Evolutionary conservation across 139 green algal species (phyloP).

Genomic region (Closterium sp.): DNA sequence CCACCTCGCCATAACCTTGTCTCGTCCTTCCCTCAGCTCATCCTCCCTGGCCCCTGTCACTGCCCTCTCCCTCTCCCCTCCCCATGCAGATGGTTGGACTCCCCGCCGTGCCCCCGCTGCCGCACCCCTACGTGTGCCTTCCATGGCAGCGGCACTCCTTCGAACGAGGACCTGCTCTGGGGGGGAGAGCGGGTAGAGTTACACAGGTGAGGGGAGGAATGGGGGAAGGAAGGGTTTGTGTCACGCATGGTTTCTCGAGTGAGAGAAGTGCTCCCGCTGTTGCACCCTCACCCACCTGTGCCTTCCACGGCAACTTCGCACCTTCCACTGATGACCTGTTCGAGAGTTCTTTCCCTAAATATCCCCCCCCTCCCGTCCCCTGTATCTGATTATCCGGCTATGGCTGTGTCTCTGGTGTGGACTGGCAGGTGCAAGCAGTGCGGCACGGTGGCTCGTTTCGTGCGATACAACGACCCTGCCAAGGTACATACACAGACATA

Average conservation of each 20-base stretch:
- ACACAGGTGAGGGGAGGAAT: background rate
- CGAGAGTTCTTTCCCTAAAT: too few species aligned
- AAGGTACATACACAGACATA: too few species aligned
- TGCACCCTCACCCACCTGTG: too few species aligned
- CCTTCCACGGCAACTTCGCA: too few species aligned
- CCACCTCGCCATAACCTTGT: too few species aligned
- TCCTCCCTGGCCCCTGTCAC: background rate
- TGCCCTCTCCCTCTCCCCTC: background rate
- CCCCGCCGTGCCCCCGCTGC: slow-evolving; percentile 6
- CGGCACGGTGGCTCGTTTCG: background rate
- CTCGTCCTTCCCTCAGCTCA: background rate
- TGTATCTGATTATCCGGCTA: too few species aligned
- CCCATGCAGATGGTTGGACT: slow-evolving; percentile 23
- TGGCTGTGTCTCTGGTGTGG: too few species aligned
- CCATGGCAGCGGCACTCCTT: background rate
- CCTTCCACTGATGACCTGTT: too few species aligned
- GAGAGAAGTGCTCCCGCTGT: background rate
- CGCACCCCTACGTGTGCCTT: background rate
- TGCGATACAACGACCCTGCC: background rate
- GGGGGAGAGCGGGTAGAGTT: slow-evolving; percentile 22
- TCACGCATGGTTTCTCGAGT: too few species aligned
- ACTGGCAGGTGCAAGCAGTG: background rate
- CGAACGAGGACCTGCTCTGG: slow-evolving; percentile 5
- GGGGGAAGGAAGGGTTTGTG: background rate
- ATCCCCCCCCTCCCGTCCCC: too few species aligned